Evolutionary conservation across 306 rosid species (phyloP).

Genomic region (Inga laurina): DNA sequence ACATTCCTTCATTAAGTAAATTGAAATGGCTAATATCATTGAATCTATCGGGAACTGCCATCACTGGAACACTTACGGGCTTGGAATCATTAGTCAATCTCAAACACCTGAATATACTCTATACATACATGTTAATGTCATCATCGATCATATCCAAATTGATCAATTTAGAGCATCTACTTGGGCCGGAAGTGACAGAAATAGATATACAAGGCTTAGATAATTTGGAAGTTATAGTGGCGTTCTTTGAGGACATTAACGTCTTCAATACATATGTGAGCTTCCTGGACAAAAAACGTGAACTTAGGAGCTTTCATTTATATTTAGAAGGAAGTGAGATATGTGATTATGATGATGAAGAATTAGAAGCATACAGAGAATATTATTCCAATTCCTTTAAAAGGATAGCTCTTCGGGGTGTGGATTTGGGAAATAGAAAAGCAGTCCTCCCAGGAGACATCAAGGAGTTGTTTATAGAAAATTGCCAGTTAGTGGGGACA

Average conservation of each 20-base stretch:
- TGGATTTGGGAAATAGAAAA: background rate
- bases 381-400: background rate
- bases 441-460: background rate
- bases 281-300: background rate
- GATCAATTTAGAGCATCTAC: background rate
- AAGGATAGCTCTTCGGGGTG: background rate
- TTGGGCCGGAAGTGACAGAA: too few species aligned
- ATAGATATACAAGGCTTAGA: too few species aligned
- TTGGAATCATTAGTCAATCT: background rate
- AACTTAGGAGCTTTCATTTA: background rate
- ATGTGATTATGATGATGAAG: too few species aligned
- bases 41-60: background rate
- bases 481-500: background rate
- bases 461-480: accelerated
- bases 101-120: background rate
- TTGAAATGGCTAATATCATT: background rate
- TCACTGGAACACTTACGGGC: background rate
- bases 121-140: background rate
- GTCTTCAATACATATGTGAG: background rate
- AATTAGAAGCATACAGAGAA: too few species aligned
- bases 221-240: constrained; percentile 2
- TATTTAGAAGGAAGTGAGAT: too few species aligned
- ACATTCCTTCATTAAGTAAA: background rate
- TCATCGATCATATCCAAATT: background rate
- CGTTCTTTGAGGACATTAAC: background rate